phyloP scores from a whole-genome alignment of 2,329 filamentous ascomycete species.

The Cladophialophora bantiana region DNA sequence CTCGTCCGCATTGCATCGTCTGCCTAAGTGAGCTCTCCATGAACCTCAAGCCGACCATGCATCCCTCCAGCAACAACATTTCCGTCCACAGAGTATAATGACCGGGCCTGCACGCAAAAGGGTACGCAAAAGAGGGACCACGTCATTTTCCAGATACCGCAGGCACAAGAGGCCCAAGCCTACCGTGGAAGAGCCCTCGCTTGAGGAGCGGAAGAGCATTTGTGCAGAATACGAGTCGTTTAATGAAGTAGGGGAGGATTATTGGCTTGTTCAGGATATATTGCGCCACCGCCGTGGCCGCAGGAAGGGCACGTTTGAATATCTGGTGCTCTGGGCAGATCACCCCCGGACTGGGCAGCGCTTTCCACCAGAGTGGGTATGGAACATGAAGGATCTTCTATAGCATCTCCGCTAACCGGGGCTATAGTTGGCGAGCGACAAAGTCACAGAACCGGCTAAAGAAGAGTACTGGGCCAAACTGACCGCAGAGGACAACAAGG shows the following conservation, averaged over 20 bases:
- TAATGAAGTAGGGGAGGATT: slow-evolving; percentile 20
- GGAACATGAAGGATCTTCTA: neutral
- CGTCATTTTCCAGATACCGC: slow-evolving; percentile 22
- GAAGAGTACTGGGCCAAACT: neutral
- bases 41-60: slow-evolving; percentile 31
- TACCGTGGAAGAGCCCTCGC: neutral
- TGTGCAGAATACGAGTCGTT: slow-evolving; percentile 19
- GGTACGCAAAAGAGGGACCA: neutral
- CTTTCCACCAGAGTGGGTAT: slow-evolving; percentile 38
- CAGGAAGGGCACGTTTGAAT: slow-evolving; percentile 22
- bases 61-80: slow-evolving; percentile 6
- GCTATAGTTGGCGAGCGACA: neutral
- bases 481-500: neutral
- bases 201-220: neutral
- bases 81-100: slow-evolving; percentile 33
- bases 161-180: slow-evolving; percentile 32
- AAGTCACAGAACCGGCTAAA: neutral
- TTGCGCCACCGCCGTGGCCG: slow-evolving; percentile 48
- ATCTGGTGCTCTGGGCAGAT: slow-evolving; percentile 37
- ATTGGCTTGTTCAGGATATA: slow-evolving; percentile 33
- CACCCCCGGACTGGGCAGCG: slow-evolving; percentile 36
- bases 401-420: neutral
- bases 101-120: slow-evolving; percentile 24
- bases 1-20: slow-evolving; percentile 1
- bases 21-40: slow-evolving; percentile 7